Evolutionary conservation across 2,329 filamentous ascomycete genomes (phyloP).

Genomic region (Bipolaris victoriae): DNA sequence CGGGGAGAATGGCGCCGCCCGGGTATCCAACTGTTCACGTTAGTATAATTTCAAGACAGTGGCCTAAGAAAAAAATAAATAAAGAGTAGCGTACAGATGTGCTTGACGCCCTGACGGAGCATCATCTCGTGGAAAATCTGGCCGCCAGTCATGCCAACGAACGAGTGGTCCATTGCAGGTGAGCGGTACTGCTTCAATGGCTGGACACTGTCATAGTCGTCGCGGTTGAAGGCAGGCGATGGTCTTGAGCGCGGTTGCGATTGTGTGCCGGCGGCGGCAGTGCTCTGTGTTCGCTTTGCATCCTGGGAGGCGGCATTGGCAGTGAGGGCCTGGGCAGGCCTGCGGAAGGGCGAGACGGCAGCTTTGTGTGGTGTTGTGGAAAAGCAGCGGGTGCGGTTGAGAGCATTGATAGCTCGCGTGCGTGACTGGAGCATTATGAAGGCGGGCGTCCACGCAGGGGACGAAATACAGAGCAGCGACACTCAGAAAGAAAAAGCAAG

Average conservation of each 20-base stretch:
- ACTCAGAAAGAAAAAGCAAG: conserved; percentile 9
- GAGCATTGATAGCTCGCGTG: conserved; percentile 44
- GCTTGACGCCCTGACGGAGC: conserved; percentile 88
- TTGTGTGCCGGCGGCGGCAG: conserved; percentile 47
- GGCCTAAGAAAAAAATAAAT: neutral
- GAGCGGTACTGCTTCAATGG: conserved; percentile 55
- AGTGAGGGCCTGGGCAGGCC: conserved; percentile 41
- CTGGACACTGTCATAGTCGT: conserved; percentile 53
- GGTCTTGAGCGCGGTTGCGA: conserved; percentile 41
- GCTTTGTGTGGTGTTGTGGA: conserved; percentile 50
- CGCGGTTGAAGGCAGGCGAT: conserved; percentile 59
- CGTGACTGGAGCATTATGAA: conserved; percentile 46
- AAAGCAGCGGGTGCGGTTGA: conserved; percentile 52
- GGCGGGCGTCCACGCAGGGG: conserved; percentile 24
- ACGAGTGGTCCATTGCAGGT: conserved; percentile 63
- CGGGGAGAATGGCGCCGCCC: conserved; percentile 93
- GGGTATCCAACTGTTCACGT: conserved; percentile 68
- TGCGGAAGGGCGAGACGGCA: conserved; percentile 54
- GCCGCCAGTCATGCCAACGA: conserved; percentile 93
- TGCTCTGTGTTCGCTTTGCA: conserved; percentile 53
- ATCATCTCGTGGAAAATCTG: conserved; percentile 99
- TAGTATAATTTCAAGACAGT: conserved; percentile 10
- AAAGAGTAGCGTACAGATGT: conserved; percentile 73
- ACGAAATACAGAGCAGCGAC: neutral
- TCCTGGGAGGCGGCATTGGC: conserved; percentile 47